Base-by-base conservation (phyloP, 2,329 filamentous ascomycete genomes). In the Fusarium azukiicola region DNA sequence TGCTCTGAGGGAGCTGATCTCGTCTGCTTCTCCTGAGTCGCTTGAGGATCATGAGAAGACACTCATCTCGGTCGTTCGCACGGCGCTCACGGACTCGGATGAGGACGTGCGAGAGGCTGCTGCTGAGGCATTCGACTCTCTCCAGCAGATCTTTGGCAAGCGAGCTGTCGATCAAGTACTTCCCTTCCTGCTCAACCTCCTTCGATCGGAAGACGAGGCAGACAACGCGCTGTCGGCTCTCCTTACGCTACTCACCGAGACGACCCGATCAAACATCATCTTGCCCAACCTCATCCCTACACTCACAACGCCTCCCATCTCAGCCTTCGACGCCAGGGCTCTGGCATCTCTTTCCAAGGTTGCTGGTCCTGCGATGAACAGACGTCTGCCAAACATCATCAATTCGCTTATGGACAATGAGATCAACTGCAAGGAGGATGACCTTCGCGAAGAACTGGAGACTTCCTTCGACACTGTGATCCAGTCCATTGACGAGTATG, bases 371-470 rank as follows among this genome's bases (percentile, higher is more conserved):
- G 95, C 97, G 70, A 98, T 99, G 96, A 98, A 97, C 82, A 93
- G 98, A 83, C 95, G 96, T 81, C 88, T 99, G 74, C 96, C 97
- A 21, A 96, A 93, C 77, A 98, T 99, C 78, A 93, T 99, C 87
- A 99, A 98, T 86, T 95, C 96, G 5, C 92, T 99, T 61, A 96
- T 99, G 95, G 97, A 99, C 86, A 98, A 97, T 80, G 96, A 98
- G 67, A 94, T 99, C 74, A 91, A 92, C 71, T 94, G 93, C 85
- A 94, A 94, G 78, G 96, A 99, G 72, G 95, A 96, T n/a, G 88
- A 89, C 12, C 93, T 98, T 47, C 93, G 91, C 38, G 87, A 87
- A 54, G 97, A 99, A 76, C 91, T 99, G 16, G 93, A 96, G 80
- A 89, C 90, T 67, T 96, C 98, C 0, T 98, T 99, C 83, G 96